A percentile compares a stretch with the other conserved stretches of the same genome.
These are phyloP conservation scores for Talaromyces sp. DNA, from an alignment of 2,329 filamentous ascomycete genomes.

Conservation along the genomic window DNA sequence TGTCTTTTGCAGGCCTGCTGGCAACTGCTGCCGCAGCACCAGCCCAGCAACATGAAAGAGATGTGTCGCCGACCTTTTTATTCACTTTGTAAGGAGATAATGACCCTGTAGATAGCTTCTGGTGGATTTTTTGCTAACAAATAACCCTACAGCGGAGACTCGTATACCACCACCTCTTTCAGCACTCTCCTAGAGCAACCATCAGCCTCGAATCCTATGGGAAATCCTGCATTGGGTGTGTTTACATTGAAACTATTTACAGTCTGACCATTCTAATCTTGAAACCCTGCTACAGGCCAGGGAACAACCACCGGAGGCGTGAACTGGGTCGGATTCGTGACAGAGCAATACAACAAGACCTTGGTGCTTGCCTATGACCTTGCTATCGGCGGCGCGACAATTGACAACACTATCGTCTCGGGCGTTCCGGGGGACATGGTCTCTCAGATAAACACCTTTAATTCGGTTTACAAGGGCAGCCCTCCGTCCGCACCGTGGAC, in stretches of 20 bases:
- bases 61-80: not conserved
- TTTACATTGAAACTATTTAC: not conserved
- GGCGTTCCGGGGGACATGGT: slow-evolving; percentile 52
- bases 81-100: not conserved
- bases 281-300: slow-evolving; percentile 38
- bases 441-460: slow-evolving; percentile 39
- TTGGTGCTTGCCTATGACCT: slow-evolving; percentile 50
- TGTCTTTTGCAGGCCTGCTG: not conserved
- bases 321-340: slow-evolving; percentile 51
- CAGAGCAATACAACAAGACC: slow-evolving; percentile 44
- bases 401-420: slow-evolving; percentile 47
- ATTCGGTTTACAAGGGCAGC: slow-evolving; percentile 35
- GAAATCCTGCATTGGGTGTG: slow-evolving; percentile 49
- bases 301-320: slow-evolving; percentile 46
- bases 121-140: not conserved
- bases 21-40: not conserved
- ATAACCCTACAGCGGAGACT: slow-evolving; percentile 46
- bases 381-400: slow-evolving; percentile 51
- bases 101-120: not conserved
- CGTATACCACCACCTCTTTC: slow-evolving; percentile 58
- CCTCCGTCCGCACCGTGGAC: slow-evolving; percentile 22
- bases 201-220: slow-evolving; percentile 51
- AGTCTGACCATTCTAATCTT: not conserved
- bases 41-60: not conserved
- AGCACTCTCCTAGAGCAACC: slow-evolving; percentile 49